phyloP scores from a whole-genome alignment of 2,329 filamentous ascomycete genomes.

The Fusarium sp. region DNA sequence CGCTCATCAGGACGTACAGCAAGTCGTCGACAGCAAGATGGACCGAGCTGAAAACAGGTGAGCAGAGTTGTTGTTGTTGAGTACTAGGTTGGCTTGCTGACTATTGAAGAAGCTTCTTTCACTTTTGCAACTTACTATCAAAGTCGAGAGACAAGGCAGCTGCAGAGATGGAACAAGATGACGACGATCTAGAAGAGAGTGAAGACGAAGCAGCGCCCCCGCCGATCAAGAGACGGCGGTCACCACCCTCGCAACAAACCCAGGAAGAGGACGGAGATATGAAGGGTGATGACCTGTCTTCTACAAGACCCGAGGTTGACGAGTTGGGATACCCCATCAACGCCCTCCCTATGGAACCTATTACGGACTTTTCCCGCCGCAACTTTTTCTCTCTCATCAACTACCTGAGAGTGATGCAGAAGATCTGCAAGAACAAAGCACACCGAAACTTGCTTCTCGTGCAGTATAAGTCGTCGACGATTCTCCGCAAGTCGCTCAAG shows the following conservation, averaged over 20 bases:
- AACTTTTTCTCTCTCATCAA: conserved; percentile 98
- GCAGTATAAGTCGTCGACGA: conserved; percentile 93
- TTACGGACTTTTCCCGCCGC: conserved; percentile 90
- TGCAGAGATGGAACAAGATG: conserved; percentile 52
- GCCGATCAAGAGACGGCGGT: conserved; percentile 75
- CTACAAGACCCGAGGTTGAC: conserved; percentile 75
- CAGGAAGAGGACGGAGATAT: conserved; percentile 41
- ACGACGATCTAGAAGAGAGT: conserved; percentile 60
- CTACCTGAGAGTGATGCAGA: conserved; percentile 95
- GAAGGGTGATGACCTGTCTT: conserved; percentile 50
- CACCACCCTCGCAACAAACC: conserved; percentile 54
- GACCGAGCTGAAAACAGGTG: conserved; percentile 86
- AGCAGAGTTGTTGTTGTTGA: conserved; percentile 29
- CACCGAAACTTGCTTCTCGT: conserved; percentile 95
- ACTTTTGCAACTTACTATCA: conserved; percentile 83
- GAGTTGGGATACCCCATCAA: conserved; percentile 86
- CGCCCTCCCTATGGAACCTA: conserved; percentile 77
- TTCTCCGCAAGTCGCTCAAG: conserved; percentile 90
- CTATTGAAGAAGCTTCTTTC: conserved; percentile 79
- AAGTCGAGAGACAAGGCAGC: conserved; percentile 55
- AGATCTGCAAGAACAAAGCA: conserved; percentile 95
- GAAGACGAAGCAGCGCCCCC: conserved; percentile 87
- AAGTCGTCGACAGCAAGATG: conserved; percentile 85
- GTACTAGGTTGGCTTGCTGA: conserved; percentile 1
- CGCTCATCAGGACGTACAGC: conserved; percentile 93